phyloP scores from a whole-genome alignment of 805 yeast genomes.

The Wickerhamiella galacta region DNA sequence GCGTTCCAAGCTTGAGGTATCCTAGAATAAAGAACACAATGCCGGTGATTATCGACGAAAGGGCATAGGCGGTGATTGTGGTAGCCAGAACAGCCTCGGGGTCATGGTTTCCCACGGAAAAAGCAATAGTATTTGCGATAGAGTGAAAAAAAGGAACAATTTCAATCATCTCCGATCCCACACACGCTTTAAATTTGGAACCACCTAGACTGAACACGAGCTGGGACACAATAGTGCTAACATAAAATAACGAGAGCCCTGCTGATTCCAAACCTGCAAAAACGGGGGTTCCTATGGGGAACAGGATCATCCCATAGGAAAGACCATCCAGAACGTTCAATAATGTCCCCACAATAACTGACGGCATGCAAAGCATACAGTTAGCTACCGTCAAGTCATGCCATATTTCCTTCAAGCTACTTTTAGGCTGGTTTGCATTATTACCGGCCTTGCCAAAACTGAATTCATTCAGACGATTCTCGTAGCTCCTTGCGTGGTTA shows the following conservation, averaged over 20 bases:
- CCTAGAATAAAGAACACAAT: constrained; percentile 63
- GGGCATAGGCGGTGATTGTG: constrained; percentile 68
- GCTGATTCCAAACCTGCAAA: constrained; percentile 71
- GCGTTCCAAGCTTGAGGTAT: constrained; percentile 57
- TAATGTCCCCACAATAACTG: constrained; percentile 70
- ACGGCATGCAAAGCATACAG: constrained; percentile 37
- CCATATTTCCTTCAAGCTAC: background rate
- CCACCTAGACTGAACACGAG: constrained; percentile 80
- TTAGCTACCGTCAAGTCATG: constrained; percentile 1
- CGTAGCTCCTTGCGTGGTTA: constrained; percentile 1
- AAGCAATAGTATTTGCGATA: constrained; percentile 65
- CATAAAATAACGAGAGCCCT: constrained; percentile 87
- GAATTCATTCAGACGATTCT: background rate
- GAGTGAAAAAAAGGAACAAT: constrained; percentile 97
- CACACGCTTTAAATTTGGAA: constrained; percentile 74
- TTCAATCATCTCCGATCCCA: constrained; percentile 97
- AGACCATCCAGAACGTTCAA: constrained; percentile 83
- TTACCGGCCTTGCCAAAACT: background rate
- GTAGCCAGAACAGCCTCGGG: constrained; percentile 52
- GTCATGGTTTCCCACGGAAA: constrained; percentile 33
- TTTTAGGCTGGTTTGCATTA: too few species aligned
- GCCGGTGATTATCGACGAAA: constrained; percentile 78
- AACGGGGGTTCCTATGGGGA: constrained; percentile 70
- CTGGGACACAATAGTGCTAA: constrained; percentile 82
- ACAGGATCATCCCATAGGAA: constrained; percentile 94